These are phyloP conservation scores for Astragalus glycyphyllos DNA, from an alignment of 306 rosid genomes.

Conservation along the genomic window DNA sequence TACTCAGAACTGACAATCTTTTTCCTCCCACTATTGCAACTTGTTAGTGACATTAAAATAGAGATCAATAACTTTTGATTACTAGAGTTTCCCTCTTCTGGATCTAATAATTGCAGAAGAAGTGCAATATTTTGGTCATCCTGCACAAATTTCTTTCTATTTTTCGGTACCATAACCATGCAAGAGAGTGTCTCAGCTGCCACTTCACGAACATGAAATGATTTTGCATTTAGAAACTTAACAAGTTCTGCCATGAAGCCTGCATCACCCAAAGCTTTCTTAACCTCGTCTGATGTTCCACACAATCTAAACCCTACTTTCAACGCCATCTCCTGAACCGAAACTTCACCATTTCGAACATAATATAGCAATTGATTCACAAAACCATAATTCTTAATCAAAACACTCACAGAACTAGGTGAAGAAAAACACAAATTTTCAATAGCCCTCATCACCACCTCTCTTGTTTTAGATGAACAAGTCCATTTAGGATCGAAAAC, in stretches of 20 bases:
- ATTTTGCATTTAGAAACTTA: slow-evolving; percentile 74
- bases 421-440: slow-evolving; percentile 72
- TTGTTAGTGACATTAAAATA: slow-evolving; percentile 74
- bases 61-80: slow-evolving; percentile 69
- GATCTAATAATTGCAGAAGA: slow-evolving; percentile 71
- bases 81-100: slow-evolving; percentile 72
- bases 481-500: slow-evolving; percentile 66
- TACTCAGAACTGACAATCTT: slow-evolving; percentile 79
- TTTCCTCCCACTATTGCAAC: slow-evolving; percentile 75
- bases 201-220: slow-evolving; percentile 82
- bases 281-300: slow-evolving; percentile 77
- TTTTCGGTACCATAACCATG: slow-evolving; percentile 70
- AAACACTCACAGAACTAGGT: slow-evolving; percentile 45
- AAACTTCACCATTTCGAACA: slow-evolving; percentile 73
- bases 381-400: slow-evolving; percentile 63
- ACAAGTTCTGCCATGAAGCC: slow-evolving; percentile 84
- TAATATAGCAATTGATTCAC: slow-evolving; percentile 65
- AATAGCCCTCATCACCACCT: slow-evolving; percentile 71
- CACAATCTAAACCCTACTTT: slow-evolving; percentile 69
- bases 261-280: slow-evolving; percentile 76
- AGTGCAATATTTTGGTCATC: slow-evolving; percentile 76
- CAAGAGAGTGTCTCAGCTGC: slow-evolving; percentile 77
- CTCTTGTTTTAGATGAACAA: slow-evolving; percentile 60
- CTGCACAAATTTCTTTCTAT: slow-evolving; percentile 78
- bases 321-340: slow-evolving; percentile 72